Evolutionary conservation across 2,329 filamentous ascomycete genomes (phyloP).

Genomic region (Talaromyces sp.): DNA sequence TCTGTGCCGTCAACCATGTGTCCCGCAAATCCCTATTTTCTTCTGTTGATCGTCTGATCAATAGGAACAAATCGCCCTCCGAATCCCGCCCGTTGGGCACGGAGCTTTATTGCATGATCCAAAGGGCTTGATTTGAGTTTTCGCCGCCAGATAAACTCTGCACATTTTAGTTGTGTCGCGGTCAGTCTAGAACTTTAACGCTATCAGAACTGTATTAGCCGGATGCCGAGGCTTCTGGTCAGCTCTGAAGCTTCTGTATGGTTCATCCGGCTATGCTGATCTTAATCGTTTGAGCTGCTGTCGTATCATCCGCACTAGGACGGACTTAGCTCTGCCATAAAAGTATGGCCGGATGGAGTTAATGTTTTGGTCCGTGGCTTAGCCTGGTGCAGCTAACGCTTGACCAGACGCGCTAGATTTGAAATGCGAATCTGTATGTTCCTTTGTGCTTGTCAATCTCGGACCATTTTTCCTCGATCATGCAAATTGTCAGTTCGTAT

Average conservation of each 20-base stretch:
- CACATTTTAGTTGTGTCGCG: neutral
- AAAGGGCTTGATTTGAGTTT: neutral
- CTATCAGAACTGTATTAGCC: neutral
- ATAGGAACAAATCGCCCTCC: neutral
- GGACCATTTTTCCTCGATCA: neutral
- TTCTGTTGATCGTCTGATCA: neutral
- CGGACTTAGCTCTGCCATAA: neutral
- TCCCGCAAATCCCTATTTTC: neutral
- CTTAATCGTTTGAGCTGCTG: neutral
- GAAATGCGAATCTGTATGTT: neutral
- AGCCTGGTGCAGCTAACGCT: neutral
- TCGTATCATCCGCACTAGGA: neutral
- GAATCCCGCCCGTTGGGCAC: neutral
- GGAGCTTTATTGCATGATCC: conserved; percentile 3
- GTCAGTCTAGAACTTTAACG: neutral
- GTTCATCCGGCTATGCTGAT: conserved; percentile 4
- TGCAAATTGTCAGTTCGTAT: neutral
- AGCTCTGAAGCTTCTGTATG: neutral
- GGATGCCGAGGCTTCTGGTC: neutral
- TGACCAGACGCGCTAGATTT: neutral
- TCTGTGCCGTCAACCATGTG: neutral
- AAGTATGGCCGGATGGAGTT: neutral
- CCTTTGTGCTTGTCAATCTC: neutral
- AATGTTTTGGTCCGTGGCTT: neutral
- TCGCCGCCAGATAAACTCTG: neutral